Base-by-base conservation (phyloP, 768 basidiomycete species). In the Leccinellum albellum region DNA sequence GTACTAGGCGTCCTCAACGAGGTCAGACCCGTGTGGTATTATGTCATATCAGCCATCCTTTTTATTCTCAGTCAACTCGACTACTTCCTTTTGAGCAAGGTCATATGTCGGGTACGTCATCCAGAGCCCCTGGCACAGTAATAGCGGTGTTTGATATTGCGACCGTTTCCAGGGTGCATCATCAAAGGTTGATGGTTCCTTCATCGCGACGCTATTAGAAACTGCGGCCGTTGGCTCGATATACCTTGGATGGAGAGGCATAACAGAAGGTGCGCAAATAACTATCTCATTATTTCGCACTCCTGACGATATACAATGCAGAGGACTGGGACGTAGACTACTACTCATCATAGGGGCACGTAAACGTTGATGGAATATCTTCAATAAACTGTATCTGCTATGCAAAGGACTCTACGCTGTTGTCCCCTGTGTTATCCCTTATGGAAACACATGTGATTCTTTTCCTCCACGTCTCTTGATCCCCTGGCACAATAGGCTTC, bases 181-280 rank as follows among this genome's bases (percentile, higher is more conserved):
- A 55, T 70, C 73, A 29, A 89, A 85, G 70, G 75, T 97, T 20
- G 96, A 98, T 72, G 91, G 91, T 5, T 85, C 88, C 3, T 96
- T 97, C 70, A 70, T 97, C 24, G 88, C 91, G 1, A 95, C 95
- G 0, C 52, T 94, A 5, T 76, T 96, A 47, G 91, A 96, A 67
- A 91, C 91, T 0, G 85, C 81, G 1, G 74, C 88, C 0, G 83
- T 96, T 1, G 80, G 76, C 12, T 73, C 82, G 4, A 60, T 96
- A 20, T 94, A 83, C 69, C 67, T 86, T 15, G 92, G 83, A n/a
- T 96, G 94, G 94, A 78, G 78, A 71, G 86, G 86, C 69, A 91
- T 94, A 56, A 94, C 93, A 17, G 93, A 95, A 84, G 90, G 91
- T 86, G 56, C 50, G 82, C 75, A 4, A 10, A 53, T 20, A 1